Conservation (phyloP, 2,329 filamentous ascomycete genomes). For the Trichoderma brevicompactum region DNA sequence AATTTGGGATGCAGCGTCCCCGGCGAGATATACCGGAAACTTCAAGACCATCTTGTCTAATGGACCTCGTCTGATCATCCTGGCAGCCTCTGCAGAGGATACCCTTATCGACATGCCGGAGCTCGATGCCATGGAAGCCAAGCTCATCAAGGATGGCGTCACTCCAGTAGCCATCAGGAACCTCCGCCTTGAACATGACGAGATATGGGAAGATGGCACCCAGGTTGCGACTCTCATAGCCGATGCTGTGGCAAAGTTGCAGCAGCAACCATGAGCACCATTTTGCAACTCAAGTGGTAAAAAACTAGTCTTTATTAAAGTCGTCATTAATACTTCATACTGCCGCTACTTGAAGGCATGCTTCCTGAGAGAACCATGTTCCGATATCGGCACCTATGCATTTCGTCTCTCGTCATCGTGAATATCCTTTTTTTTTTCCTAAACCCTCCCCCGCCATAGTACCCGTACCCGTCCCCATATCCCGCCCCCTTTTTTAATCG, state of each 20-base stretch:
- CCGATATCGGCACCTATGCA: constrained; percentile 22
- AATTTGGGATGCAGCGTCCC: constrained; percentile 61
- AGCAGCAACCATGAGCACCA: constrained; percentile 1
- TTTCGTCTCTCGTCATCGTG: constrained; percentile 5
- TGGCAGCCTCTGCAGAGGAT: constrained; percentile 55
- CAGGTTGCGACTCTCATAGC: constrained; percentile 57
- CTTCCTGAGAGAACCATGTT: neutral
- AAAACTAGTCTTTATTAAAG: constrained; percentile 6
- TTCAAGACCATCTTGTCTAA: constrained; percentile 48
- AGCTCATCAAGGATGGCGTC: constrained; percentile 49
- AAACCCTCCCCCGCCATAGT: neutral
- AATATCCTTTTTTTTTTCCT: neutral
- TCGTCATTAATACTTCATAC: constrained; percentile 16
- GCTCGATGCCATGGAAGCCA: constrained; percentile 58
- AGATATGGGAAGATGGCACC: constrained; percentile 63
- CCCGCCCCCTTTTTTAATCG: constrained; percentile 7
- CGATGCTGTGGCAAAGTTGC: constrained; percentile 30
- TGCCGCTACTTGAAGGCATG: neutral
- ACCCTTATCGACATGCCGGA: constrained; percentile 61
- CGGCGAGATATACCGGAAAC: constrained; percentile 49
- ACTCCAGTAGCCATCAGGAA: constrained; percentile 43
- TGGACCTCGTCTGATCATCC: constrained; percentile 42
- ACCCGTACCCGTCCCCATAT: neutral
- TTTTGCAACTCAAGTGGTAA: neutral
- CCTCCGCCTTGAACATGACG: constrained; percentile 64